Evolutionary conservation across 352 stramenopile genomes (phyloP), one percentile per base, ranked within the genome.

Genomic region (Globisporangium polare): DNA sequence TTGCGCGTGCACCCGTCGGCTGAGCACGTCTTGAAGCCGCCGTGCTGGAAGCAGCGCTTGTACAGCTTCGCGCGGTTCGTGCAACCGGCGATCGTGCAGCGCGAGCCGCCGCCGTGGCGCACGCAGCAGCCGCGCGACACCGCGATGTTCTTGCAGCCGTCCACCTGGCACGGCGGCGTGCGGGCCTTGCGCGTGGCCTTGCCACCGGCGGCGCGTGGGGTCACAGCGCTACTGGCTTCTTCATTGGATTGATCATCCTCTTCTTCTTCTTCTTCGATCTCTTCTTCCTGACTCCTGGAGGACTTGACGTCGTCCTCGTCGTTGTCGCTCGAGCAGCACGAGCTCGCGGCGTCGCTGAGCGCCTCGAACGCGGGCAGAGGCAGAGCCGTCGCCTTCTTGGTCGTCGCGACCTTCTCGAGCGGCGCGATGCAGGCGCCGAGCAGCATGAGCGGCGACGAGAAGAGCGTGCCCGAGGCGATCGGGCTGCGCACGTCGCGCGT

Each of bases 11-110:
- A 93, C 45, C 78, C 73, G 2, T 84, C 72, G 10, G 78, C 71
- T 27, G 78, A 67, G 69, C 84, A 93, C 42, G 75, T 86, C 42
- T 88, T 89, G 39, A 75, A 88, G 42, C 80, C 80, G 31, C 78
- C 80, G 70, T 90, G 81, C 66, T 90, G 81, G 66, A 90, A 90
- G 75, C 81, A 90, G 60, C 75, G 75, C 66, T 88, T 89, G 63
- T 83, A 78, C 37, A 88, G 73, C 67, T 89, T 89, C 52, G 81
- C 81, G 47, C 81, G 77, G 66, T 91, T 89, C 13, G 72, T 75
- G 69, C 82, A 91, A 27, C 75, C 79, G 2, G 77, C 56, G 18
- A 86, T 72, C 22, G 69, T 66, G 51, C 71, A 78, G 27, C 71
- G 71, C 22, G 71, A 76, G 42, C 71, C 71, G 24, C 71, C 70